These are phyloP conservation scores for Aegilops tauschii DNA, from an alignment of 176 grass and related monocot genomes.

Conservation along the genomic window DNA sequence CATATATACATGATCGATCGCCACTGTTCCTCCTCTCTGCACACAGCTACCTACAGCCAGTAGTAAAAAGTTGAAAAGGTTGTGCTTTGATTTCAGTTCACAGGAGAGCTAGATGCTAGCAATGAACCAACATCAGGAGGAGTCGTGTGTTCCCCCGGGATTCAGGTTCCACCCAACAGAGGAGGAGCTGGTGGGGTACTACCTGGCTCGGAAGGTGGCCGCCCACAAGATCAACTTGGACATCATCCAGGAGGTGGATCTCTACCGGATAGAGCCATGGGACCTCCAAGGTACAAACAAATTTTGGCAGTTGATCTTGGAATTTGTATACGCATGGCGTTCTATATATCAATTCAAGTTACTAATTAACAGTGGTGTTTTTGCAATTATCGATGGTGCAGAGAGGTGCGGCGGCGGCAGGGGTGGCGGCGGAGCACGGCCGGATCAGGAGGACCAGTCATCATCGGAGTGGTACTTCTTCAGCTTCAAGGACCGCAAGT, in stretches of 20 bases:
- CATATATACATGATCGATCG: too few species aligned
- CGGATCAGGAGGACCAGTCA: neutral
- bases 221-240: slow-evolving; percentile 52
- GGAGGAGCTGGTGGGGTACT: slow-evolving; percentile 91
- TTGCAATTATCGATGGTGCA: neutral
- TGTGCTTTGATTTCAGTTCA: slow-evolving; percentile 24
- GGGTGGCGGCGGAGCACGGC: slow-evolving; percentile 23
- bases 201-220: slow-evolving; percentile 65
- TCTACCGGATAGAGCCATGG: slow-evolving; percentile 83
- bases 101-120: neutral
- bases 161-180: slow-evolving; percentile 49
- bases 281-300: slow-evolving; percentile 61
- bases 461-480: slow-evolving; percentile 68
- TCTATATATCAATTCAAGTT: neutral
- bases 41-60: neutral
- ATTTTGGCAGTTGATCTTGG: too few species aligned
- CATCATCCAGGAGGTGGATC: slow-evolving; percentile 81
- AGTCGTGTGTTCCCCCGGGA: slow-evolving; percentile 65
- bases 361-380: neutral
- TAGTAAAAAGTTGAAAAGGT: slow-evolving; percentile 21
- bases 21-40: too few species aligned
- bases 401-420: slow-evolving; percentile 44
- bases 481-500: slow-evolving; percentile 78
- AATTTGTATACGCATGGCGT: neutral
- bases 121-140: slow-evolving; percentile 34